Percentiles rank a stretch among this genome's conserved stretches.
Evolutionary conservation across 257 asterid species (phyloP).

Genomic region (Rhazya stricta): DNA sequence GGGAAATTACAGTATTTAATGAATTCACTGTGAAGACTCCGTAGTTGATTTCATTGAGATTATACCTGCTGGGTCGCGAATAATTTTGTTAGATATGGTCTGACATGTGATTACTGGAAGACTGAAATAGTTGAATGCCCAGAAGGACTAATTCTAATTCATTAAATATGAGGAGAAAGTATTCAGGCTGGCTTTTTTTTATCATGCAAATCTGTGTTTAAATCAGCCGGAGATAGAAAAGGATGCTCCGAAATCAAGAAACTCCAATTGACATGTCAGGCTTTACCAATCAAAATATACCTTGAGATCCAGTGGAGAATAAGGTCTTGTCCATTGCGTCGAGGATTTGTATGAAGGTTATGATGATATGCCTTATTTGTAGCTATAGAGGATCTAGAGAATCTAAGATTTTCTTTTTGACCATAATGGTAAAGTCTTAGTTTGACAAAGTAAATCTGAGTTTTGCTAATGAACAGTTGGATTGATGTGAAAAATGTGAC

Average conservation of each 20-base stretch:
- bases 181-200: not conserved
- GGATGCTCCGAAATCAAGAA: not conserved
- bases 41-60: not conserved
- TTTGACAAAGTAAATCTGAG: not conserved
- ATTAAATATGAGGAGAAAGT: not conserved
- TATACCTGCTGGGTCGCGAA: not conserved
- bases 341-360: not conserved
- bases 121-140: not conserved
- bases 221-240: not conserved
- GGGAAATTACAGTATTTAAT: not conserved
- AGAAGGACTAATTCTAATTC: not conserved
- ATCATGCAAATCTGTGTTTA: not conserved
- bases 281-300: no score
- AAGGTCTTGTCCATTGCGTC: not conserved
- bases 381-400: not conserved
- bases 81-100: not conserved
- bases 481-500: not conserved
- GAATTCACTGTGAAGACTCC: not conserved
- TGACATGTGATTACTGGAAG: not conserved
- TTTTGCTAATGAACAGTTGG: not conserved
- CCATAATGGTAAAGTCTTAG: not conserved
- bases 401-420: not conserved
- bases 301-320: not conserved
- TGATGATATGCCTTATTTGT: not conserved
- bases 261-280: not conserved